Evolutionary conservation across 768 basidiomycete genomes (phyloP), one percentile per base, ranked within the genome.

Genomic region (Saitozyma sp.): DNA sequence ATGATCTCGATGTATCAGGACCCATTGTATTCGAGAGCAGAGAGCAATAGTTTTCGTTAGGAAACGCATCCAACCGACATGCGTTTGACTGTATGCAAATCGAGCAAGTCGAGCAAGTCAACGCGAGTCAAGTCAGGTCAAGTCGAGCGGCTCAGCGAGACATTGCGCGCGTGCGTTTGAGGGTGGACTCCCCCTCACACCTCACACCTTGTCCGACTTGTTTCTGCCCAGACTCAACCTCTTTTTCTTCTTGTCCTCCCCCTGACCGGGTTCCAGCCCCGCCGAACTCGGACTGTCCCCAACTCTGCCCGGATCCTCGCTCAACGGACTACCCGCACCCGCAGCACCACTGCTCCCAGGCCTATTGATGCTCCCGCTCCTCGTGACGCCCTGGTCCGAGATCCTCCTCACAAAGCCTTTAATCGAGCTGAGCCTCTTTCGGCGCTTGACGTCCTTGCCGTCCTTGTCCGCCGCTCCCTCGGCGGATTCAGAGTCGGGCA

Each of bases 371-470:
- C 59, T 64, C 29, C 48, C 56, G 38, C 60, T 59, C 7, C 68
- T 19, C 16, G 43, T 43, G 29, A 62, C 66, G 19, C 68, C 68
- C 56, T 77, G 76, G 59, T 77, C 76, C 19, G 64, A 67, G 43
- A 77, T 71, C 43, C 76, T 50, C 20, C 76, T 46, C 6, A 77
- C 76, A 42, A 77, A 68, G 9, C 74, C 74, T 59, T 73, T 73
- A 56, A 77, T 61, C 8, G 66, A 68, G 49, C 63, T 69, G 29
- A 75, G 48, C 9, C 71, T 39, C 45, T 77, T 77, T 39, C 74
- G 59, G 13, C 63, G 51, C 53, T 75, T 71, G 17, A 65, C 68
- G 14, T 65, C 62, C 58, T 70, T 72, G 16, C 58, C 65, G 6
- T 55, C 45, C 14, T 54, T 29, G 14, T 55, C 57, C 50, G 53